Base-by-base conservation (phyloP, 306 rosid species). In the Chamaecrista fasciculata region DNA sequence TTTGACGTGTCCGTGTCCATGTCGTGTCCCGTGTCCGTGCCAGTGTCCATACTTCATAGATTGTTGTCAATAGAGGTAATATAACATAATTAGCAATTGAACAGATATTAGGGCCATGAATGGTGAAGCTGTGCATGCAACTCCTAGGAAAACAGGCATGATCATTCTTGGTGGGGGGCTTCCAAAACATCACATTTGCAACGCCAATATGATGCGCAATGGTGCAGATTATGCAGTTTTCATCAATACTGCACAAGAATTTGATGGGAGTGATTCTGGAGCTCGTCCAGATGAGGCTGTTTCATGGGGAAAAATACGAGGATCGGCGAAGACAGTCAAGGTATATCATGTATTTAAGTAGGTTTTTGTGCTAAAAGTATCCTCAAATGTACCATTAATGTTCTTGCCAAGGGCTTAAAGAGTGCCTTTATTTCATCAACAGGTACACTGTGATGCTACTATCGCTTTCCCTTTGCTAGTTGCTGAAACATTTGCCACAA, bases 131-230 rank as follows among this genome's bases (percentile, higher is more conserved):
- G 95, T 91, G 21, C 96, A 87, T 73, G 92, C 95, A 46, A 81
- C 36, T 75, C 91, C 94, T 25, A 86, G 97, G 78, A 94, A 91
- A 85, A 94, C 99, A 10, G 96, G 97, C 76, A 87, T 94, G 87
- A 81, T 91, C 21, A 74, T 91, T 76, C 91, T 94, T 11, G 99
- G 97, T 53, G 99, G 99, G 19, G 97, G 97, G 11, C 82, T 94
- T 61, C 99, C 99, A 8, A 94, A 94, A 73, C 99, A 94, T 81
- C 99, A 94, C 84, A 91, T 91, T 76, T 94, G 96, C 91, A 94
- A 94, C 66, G 99, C 99, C 86, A 94, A 94, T 77, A 94, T 94
- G 99, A 86, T 91, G 91, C 97, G 96, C 26, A 94, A 91, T 11
- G 99, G 99, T 68, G 96, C 96, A 16, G 97, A 94, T 70, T 94